phyloP scores from a whole-genome alignment of 2,329 filamentous ascomycete species.

The Ophiostoma tasmaniense region DNA sequence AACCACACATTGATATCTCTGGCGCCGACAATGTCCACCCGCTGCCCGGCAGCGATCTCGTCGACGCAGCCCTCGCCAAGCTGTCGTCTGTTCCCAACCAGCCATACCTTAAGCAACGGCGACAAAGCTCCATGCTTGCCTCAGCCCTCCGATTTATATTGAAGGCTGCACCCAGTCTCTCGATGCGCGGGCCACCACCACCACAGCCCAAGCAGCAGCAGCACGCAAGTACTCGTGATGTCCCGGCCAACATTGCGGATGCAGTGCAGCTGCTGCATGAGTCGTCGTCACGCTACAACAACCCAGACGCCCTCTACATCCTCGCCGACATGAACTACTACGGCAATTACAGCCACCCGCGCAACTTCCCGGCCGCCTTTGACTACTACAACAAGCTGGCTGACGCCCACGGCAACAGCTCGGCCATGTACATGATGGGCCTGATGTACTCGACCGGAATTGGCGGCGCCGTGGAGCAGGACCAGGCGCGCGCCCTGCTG shows the following conservation, averaged over 20 bases:
- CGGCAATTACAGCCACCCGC: constrained; percentile 82
- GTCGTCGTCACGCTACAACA: constrained; percentile 46
- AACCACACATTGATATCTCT: not conserved
- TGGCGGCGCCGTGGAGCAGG: constrained; percentile 66
- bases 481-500: constrained; percentile 84
- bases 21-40: constrained; percentile 14
- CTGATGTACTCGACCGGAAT: constrained; percentile 94
- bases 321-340: constrained; percentile 95
- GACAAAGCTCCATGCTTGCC: constrained; percentile 37
- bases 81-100: constrained; percentile 42
- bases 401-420: constrained; percentile 70
- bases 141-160: constrained; percentile 34
- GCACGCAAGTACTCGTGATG: constrained; percentile 25
- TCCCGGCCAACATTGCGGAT: constrained; percentile 39
- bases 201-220: constrained; percentile 7
- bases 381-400: constrained; percentile 73
- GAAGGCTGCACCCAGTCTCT: constrained; percentile 43
- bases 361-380: constrained; percentile 72
- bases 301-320: constrained; percentile 79
- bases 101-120: constrained; percentile 36
- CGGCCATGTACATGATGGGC: constrained; percentile 90
- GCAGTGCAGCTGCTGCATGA: constrained; percentile 46
- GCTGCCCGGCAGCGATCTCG: constrained; percentile 41
- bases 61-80: constrained; percentile 43
- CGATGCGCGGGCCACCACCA: constrained; percentile 37